These are phyloP conservation scores for Septoria petroselini DNA, from an alignment of 2,329 filamentous ascomycete genomes.

Conservation along the genomic window DNA sequence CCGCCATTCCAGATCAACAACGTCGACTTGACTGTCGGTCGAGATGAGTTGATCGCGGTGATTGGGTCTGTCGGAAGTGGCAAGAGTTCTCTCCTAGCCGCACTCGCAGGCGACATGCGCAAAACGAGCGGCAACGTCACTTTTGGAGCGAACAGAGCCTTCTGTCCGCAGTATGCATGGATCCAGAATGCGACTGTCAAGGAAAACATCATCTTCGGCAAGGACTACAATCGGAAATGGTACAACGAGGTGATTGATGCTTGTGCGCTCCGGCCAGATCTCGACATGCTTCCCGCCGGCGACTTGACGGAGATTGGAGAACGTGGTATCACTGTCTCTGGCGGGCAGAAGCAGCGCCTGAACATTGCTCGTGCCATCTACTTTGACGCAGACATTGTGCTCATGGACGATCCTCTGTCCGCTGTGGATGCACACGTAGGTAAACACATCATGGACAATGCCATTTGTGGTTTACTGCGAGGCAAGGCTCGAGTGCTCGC, in stretches of 20 bases:
- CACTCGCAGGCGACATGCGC: conserved; percentile 90
- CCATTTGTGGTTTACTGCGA: conserved; percentile 82
- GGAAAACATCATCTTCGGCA: conserved; percentile 90
- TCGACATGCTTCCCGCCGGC: conserved; percentile 88
- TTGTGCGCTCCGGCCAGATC: conserved; percentile 78
- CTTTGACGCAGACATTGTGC: conserved; percentile 60
- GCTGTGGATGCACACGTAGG: conserved; percentile 59
- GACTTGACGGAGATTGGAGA: conserved; percentile 93
- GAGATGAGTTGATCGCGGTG: conserved; percentile 77
- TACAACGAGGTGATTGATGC: conserved; percentile 80
- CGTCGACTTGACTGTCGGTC: conserved; percentile 64
- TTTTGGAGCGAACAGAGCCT: conserved; percentile 76
- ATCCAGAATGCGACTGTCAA: conserved; percentile 87
- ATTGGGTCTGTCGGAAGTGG: conserved; percentile 87
- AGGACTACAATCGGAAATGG: conserved; percentile 68
- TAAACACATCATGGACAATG: conserved; percentile 81
- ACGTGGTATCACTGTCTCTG: conserved; percentile 89
- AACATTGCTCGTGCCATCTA: conserved; percentile 83
- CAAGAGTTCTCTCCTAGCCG: conserved; percentile 84
- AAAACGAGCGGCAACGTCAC: conserved; percentile 70
- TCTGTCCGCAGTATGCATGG: conserved; percentile 96
- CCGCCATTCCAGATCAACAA: conserved; percentile 71
- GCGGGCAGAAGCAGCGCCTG: conserved; percentile 89
- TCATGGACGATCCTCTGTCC: conserved; percentile 64
- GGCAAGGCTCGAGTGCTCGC: conserved; percentile 88